Percentiles rank a stretch among this genome's conserved stretches.
Evolutionary conservation across 495 filamentous ascomycete genomes (phyloP).

Genomic region (Xylona heveae): DNA sequence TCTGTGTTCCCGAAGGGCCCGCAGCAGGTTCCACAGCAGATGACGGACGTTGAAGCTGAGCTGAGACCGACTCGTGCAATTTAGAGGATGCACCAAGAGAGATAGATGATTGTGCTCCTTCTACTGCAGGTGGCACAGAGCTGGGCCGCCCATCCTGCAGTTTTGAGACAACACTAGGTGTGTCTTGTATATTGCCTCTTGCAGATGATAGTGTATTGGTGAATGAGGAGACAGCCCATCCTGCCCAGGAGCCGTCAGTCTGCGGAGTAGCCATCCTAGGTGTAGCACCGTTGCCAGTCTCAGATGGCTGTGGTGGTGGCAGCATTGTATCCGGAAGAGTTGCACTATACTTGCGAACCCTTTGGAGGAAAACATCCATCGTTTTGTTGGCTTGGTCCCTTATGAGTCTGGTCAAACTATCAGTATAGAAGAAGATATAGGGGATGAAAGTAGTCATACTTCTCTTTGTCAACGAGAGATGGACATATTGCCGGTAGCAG

Average conservation of each 20-base stretch:
- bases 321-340: slow-evolving; percentile 65
- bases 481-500: slow-evolving; percentile 72
- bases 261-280: slow-evolving; percentile 61
- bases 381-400: slow-evolving; percentile 85
- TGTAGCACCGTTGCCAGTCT: slow-evolving; percentile 11
- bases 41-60: too few relatives aligned
- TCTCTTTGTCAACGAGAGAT: slow-evolving; percentile 69
- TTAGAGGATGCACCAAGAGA: too few relatives aligned
- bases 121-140: slow-evolving; percentile 20
- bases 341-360: slow-evolving; percentile 53
- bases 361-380: slow-evolving; percentile 69
- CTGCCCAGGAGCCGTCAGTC: slow-evolving; percentile 61
- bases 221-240: slow-evolving; percentile 98
- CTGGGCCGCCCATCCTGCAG: slow-evolving; percentile 20
- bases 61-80: too few relatives aligned
- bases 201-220: slow-evolving; percentile 78
- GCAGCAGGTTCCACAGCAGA: too few relatives aligned
- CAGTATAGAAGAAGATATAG: background rate
- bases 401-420: slow-evolving; percentile 28
- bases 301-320: slow-evolving; percentile 19
- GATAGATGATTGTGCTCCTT: too few relatives aligned
- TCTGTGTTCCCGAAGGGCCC: too few relatives aligned
- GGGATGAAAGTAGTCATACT: slow-evolving; percentile 19
- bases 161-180: slow-evolving; percentile 14
- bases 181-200: slow-evolving; percentile 59